Evolutionary conservation across 2,329 filamentous ascomycete genomes (phyloP).

Genomic region (Sarocladiaceae sp.): DNA sequence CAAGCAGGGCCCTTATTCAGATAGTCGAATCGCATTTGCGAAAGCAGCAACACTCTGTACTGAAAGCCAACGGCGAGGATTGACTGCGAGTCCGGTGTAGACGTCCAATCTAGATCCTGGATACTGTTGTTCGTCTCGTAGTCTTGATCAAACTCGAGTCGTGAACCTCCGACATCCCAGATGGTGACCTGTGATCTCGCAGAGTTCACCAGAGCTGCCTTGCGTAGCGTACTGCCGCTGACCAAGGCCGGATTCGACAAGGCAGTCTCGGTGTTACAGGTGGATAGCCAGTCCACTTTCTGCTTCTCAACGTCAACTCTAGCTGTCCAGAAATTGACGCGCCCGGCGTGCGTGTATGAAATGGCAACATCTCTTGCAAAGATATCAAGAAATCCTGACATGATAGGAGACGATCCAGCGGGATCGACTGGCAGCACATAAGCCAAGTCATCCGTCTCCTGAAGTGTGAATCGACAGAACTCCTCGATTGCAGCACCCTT

Average conservation of each 20-base stretch:
- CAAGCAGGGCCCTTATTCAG: slow-evolving; percentile 85
- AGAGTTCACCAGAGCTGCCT: slow-evolving; percentile 76
- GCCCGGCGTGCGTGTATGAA: slow-evolving; percentile 72
- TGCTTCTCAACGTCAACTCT: slow-evolving; percentile 58
- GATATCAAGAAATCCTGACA: slow-evolving; percentile 76
- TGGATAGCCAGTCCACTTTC: slow-evolving; percentile 75
- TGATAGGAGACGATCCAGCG: slow-evolving; percentile 66
- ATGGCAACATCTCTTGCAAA: slow-evolving; percentile 84
- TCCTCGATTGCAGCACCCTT: slow-evolving; percentile 44
- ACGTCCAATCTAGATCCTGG: slow-evolving; percentile 89
- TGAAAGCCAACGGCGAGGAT: slow-evolving; percentile 90
- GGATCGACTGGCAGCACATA: slow-evolving; percentile 81
- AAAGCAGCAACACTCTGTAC: slow-evolving; percentile 76
- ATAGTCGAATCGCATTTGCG: slow-evolving; percentile 89
- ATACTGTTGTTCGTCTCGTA: slow-evolving; percentile 72
- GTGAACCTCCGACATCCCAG: slow-evolving; percentile 80
- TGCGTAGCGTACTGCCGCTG: slow-evolving; percentile 82
- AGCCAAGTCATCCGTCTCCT: slow-evolving; percentile 52
- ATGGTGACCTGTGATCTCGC: slow-evolving; percentile 75
- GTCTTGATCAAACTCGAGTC: slow-evolving; percentile 75
- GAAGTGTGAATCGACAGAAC: slow-evolving; percentile 68
- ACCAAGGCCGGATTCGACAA: slow-evolving; percentile 69
- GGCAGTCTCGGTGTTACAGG: slow-evolving; percentile 76
- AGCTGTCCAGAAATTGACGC: slow-evolving; percentile 82
- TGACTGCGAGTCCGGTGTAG: slow-evolving; percentile 82